A percentile compares a stretch with the other conserved stretches of the same genome.
Conservation (phyloP, 768 basidiomycete genomes). For the Suillus variegatus region DNA sequence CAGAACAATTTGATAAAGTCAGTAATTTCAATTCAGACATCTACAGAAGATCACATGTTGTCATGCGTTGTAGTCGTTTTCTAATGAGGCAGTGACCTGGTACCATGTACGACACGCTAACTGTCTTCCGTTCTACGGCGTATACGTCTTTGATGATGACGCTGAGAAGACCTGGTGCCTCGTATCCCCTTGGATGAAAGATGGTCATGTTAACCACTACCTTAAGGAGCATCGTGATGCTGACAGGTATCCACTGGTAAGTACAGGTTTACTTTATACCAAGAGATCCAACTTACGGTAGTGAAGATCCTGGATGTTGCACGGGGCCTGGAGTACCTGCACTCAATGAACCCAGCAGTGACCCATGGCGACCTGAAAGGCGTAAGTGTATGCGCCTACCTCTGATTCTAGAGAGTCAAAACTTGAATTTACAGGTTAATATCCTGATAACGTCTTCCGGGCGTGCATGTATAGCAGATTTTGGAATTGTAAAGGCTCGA, state of each 20-base stretch:
- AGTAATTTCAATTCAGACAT: background rate
- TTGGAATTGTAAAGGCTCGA: slow-evolving; percentile 39
- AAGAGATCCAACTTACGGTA: background rate
- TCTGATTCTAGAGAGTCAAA: background rate
- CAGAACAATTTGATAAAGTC: slow-evolving; percentile 21
- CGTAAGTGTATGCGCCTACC: slow-evolving; percentile 16
- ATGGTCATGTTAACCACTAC: slow-evolving; percentile 33
- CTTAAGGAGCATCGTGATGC: slow-evolving; percentile 24
- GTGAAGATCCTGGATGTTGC: slow-evolving; percentile 44
- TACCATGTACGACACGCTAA: slow-evolving; percentile 35
- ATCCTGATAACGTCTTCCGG: slow-evolving; percentile 44
- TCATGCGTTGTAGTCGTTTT: slow-evolving; percentile 19
- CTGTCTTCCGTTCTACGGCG: slow-evolving; percentile 37
- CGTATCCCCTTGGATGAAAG: slow-evolving; percentile 43
- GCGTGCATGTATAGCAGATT: slow-evolving; percentile 51
- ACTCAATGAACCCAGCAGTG: slow-evolving; percentile 40
- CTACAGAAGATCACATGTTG: background rate
- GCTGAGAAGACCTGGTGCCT: slow-evolving; percentile 21
- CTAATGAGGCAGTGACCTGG: slow-evolving; percentile 37
- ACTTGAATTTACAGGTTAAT: slow-evolving; percentile 39
- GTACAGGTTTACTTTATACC: slow-evolving; percentile 7
- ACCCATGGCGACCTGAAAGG: slow-evolving; percentile 34
- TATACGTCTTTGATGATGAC: slow-evolving; percentile 20
- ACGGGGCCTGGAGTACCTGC: slow-evolving; percentile 44
- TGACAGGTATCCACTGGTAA: slow-evolving; percentile 34